Evolutionary conservation across 139 green algal genomes (phyloP).

Genomic region (Nannochloris sp.): DNA sequence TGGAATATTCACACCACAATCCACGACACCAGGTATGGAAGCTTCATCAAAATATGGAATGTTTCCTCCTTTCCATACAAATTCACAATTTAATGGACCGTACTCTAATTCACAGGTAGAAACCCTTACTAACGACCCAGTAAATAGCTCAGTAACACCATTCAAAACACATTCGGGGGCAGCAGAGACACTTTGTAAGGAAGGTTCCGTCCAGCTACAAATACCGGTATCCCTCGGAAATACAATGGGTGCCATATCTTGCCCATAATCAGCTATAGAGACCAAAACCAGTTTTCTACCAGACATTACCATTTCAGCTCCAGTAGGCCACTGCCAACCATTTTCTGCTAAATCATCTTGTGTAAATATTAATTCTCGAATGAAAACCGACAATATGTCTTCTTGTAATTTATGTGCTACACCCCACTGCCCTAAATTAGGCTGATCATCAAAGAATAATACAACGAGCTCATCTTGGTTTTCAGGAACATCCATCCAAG

Average conservation of each 20-base stretch:
- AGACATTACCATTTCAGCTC: constrained; percentile 21
- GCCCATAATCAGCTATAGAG: constrained; percentile 46
- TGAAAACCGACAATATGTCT: constrained; percentile 28
- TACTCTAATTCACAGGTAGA: constrained; percentile 59
- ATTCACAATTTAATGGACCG: constrained; percentile 57
- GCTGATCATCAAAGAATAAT: constrained; percentile 60
- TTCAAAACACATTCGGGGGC: constrained; percentile 23
- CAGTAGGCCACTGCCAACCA: constrained; percentile 23
- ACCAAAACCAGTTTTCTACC: constrained; percentile 50
- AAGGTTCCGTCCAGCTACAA: constrained; percentile 48
- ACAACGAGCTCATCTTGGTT: constrained; percentile 45
- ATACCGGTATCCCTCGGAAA: constrained; percentile 29
- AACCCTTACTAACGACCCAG: constrained; percentile 32
- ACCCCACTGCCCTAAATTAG: constrained; percentile 45
- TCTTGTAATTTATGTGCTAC: constrained; percentile 24
- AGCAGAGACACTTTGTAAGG: constrained; percentile 15
- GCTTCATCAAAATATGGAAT: constrained; percentile 20
- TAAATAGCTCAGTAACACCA: constrained; percentile 5
- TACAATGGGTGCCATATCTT: constrained; percentile 35
- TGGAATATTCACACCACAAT: constrained; percentile 59
- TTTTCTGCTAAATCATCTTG: constrained; percentile 20
- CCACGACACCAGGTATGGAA: constrained; percentile 16
- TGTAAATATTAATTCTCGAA: constrained; percentile 23
- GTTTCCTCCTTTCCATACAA: constrained; percentile 37
- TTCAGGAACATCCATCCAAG: constrained; percentile 38